Evolutionary conservation across 164 flowering plant genomes (phyloP), one percentile per base, ranked within the genome.

Genomic region (Aristolochia californica): DNA sequence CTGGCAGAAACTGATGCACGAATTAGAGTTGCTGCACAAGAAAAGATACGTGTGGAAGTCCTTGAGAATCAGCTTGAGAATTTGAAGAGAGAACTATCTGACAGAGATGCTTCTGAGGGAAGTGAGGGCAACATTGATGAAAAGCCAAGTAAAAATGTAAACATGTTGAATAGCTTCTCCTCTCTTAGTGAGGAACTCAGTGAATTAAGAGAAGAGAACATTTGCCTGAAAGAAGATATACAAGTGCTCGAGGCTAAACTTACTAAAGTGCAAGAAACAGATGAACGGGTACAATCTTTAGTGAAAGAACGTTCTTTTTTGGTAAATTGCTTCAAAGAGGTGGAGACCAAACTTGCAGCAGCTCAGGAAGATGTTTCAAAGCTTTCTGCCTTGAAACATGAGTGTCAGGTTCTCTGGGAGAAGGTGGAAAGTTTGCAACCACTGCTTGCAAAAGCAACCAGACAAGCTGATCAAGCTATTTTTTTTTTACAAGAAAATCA

Each of bases 1-100:
- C 69, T 93, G 73, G 97, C 89, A 52, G 97, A 93, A 73, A 84
- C 86, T 57, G 97, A 93, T 78, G 94, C 89, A 21, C 70, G 79
- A 51, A 79, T 93, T 47, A 78, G 70, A 75, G 82, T 87, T 69
- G 94, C 85, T 66, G 74, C 96, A 54, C 81, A 89, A 72, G 94
- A 87, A 48, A 89, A 82, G 75, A 66, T 87, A 75, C 88, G 74
- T 57, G 87, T 77, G 48, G 96, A 88, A 48, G 69, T 75, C 49
- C 67, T 89, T 38, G 84, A 83, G 71, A 75, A 76, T 57, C 87
- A 89, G 62, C 73, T 93, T 59, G 88, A 75, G 68, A 84, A 78
- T 66, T 71, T 93, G 68, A 77, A 65, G 59, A 68, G 22, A 61
- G 83, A 85, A 61, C 55, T 89, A 24, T 64, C 76, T 43, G 69